Base-by-base conservation (phyloP, 352 stramenopile species). In the Globisporangium uncinulatum region DNA sequence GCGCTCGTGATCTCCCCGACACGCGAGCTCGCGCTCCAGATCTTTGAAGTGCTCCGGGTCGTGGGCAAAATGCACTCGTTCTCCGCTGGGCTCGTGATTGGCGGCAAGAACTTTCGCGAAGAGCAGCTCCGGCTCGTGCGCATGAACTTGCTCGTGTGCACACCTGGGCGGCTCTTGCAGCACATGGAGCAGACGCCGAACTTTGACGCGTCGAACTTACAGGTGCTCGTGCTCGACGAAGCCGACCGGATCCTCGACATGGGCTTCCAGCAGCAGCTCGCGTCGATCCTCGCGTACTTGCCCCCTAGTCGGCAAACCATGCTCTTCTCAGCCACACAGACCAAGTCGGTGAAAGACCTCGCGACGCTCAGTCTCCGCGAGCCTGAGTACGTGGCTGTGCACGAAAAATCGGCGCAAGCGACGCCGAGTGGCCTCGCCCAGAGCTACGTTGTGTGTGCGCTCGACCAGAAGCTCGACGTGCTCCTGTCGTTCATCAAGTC, bases 181-280 rank as follows among this genome's bases (percentile, higher is more conserved):
- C 97, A 99, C 84, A 94, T 99, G 71, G 96, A 99, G 73, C 95
- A 99, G 79, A 99, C 97, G 39, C 89, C 94, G 4, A 91, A 89
- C 37, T 98, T 99, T 63, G 94, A 99, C 67, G 79, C 92, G 7
- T 90, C 84, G 53, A 90, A 96, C 59, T 63, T 99, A 21, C 87
- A 97, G 66, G 68, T 98, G 36, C 87, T 99, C 47, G 95, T 99
- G 21, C 95, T 99, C 59, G 98, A 99, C 67, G 98, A 99, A 74
- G 97, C 98, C 5, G 98, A 99, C 75, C 82, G 97, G 24, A 99
- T 99, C 57, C 67, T 99, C 32, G 95, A 99, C 73, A 91, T 99
- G 70, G 98, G 98, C 6, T 99, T 99, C 75, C 96, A 99, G 61
- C 93, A 98, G 63, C 97, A 99, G 73, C 87, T 99, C 62, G 79